These are phyloP conservation scores for Arthrobotrys iridis DNA, from an alignment of 2,329 filamentous ascomycete species.

Conservation along the genomic window DNA sequence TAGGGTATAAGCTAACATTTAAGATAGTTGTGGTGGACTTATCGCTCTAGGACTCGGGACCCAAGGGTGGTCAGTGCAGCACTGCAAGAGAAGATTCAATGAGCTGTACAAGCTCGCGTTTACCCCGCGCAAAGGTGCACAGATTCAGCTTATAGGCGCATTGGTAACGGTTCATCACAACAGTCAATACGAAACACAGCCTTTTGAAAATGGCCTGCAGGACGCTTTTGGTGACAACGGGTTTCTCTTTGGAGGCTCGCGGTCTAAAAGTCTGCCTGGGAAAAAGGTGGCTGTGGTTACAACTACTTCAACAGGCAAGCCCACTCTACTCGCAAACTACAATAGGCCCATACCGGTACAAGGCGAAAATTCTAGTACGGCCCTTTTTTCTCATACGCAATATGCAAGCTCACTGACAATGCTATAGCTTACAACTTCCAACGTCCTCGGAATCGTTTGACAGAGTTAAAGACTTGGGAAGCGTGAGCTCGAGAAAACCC, in stretches of 20 bases:
- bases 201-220: constrained; percentile 61
- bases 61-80: constrained; percentile 61
- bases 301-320: constrained; percentile 62
- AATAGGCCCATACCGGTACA: constrained; percentile 59
- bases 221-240: constrained; percentile 60
- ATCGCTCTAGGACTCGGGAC: constrained; percentile 63
- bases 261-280: constrained; percentile 10
- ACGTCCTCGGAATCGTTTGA: constrained; percentile 61
- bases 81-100: constrained; percentile 62
- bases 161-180: constrained; percentile 53
- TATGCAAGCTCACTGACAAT: constrained; percentile 61
- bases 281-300: constrained; percentile 61
- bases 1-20: not conserved
- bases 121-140: constrained; percentile 60
- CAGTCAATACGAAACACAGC: constrained; percentile 57
- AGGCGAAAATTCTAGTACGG: not conserved
- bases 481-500: constrained; percentile 45
- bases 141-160: not conserved
- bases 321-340: constrained; percentile 62
- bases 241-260: constrained; percentile 61
- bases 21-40: constrained; percentile 64
- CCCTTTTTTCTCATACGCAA: not conserved
- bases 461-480: constrained; percentile 67
- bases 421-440: constrained; percentile 61
- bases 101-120: constrained; percentile 63